Conservation (phyloP, 2,329 filamentous ascomycete species). For the Gnomoniopsis smithogilvyi region DNA sequence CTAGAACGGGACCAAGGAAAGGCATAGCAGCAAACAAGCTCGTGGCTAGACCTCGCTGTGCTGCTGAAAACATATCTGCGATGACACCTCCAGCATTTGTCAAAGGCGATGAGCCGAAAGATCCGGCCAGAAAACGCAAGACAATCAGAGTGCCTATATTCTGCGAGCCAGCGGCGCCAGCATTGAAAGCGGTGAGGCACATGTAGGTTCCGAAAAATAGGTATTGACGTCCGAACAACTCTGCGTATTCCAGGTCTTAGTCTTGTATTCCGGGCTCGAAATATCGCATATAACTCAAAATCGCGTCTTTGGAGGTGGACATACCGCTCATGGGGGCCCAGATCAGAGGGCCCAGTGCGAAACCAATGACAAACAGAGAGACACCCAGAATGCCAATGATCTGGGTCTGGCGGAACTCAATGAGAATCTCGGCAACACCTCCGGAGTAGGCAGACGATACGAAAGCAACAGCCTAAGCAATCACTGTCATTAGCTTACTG, state of each 20-base stretch:
- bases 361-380: slow-evolving; percentile 62
- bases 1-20: slow-evolving; percentile 60
- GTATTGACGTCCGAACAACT: slow-evolving; percentile 59
- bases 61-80: slow-evolving; percentile 58
- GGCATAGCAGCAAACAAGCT: slow-evolving; percentile 60
- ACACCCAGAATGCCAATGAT: slow-evolving; percentile 52
- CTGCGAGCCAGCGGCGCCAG: slow-evolving; percentile 52
- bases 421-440: slow-evolving; percentile 46
- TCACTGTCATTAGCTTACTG: neutral
- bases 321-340: slow-evolving; percentile 55
- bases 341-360: slow-evolving; percentile 58
- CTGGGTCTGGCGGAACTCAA: slow-evolving; percentile 39
- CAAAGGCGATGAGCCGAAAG: slow-evolving; percentile 60
- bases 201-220: slow-evolving; percentile 59
- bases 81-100: slow-evolving; percentile 62
- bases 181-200: slow-evolving; percentile 59
- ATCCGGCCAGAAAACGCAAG: slow-evolving; percentile 66
- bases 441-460: slow-evolving; percentile 62
- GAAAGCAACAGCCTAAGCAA: slow-evolving; percentile 50
- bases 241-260: slow-evolving; percentile 33
- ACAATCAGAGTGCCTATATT: slow-evolving; percentile 60
- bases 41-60: slow-evolving; percentile 55
- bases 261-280: neutral
- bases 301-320: neutral
- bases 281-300: neutral